Percentiles rank a stretch among this genome's conserved stretches.
These are phyloP conservation scores for Excoecaria cochinchinensis DNA, from an alignment of 345 rosid species.

Conservation along the genomic window DNA sequence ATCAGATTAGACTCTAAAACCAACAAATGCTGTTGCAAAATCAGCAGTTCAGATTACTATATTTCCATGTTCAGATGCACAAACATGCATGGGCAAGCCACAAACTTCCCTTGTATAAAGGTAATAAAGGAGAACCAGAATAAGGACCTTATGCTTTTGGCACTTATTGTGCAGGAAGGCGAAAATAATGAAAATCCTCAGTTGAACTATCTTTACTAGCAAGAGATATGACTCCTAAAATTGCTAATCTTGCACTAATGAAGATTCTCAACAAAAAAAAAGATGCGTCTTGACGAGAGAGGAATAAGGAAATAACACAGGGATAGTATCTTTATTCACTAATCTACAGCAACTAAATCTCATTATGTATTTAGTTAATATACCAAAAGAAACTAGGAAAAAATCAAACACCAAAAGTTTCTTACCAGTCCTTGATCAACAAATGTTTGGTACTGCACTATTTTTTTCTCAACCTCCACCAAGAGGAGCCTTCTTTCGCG, in stretches of 20 bases:
- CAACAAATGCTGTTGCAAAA: neutral
- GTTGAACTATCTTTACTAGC: neutral
- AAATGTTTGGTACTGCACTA: slow-evolving; percentile 71
- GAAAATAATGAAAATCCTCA: neutral
- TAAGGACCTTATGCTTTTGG: neutral
- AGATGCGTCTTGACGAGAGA: neutral
- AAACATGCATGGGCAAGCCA: neutral
- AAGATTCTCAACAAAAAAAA: too few relatives aligned
- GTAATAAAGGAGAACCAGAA: neutral
- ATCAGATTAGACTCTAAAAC: neutral
- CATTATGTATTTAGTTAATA: neutral
- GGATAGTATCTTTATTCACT: neutral
- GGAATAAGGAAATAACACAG: neutral
- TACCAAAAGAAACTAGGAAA: neutral
- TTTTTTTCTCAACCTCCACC: slow-evolving; percentile 78
- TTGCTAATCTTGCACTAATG: too few relatives aligned
- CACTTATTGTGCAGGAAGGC: neutral
- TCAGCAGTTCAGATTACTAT: neutral
- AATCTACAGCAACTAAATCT: neutral
- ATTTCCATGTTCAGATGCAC: neutral
- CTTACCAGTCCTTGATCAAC: slow-evolving; percentile 80
- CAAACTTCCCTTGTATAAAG: neutral
- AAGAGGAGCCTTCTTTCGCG: slow-evolving; percentile 77
- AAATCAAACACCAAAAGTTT: slow-evolving; percentile 9
- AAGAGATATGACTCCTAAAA: too few relatives aligned